Evolutionary conservation across 2,329 filamentous ascomycete genomes (phyloP).

Genomic region (Aspergillus aculeatinus): DNA sequence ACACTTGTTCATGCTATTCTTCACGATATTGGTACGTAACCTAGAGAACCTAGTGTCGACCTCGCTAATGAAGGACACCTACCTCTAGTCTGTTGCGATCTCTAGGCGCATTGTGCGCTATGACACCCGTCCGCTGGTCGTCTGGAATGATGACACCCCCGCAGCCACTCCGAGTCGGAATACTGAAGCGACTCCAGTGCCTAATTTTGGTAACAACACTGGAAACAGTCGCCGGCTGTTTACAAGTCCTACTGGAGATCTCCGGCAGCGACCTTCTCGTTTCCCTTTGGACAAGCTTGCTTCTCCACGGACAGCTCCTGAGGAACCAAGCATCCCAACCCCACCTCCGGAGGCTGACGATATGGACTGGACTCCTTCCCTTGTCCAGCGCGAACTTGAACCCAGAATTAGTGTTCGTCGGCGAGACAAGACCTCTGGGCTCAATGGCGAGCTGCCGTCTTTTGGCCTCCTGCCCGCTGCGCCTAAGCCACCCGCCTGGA

Average conservation of each 20-base stretch:
- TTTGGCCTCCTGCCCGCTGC: conserved; percentile 44
- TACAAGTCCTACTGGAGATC: conserved; percentile 16
- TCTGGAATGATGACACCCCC: conserved; percentile 41
- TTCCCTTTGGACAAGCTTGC: conserved; percentile 46
- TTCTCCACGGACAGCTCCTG: conserved; percentile 23
- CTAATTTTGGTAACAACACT: conserved; percentile 19
- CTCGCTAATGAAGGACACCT: conserved; percentile 20
- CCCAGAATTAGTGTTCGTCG: conserved; percentile 32
- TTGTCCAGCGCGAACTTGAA: conserved; percentile 34
- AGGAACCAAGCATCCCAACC: conserved; percentile 33
- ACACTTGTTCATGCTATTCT: conserved; percentile 42
- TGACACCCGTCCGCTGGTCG: conserved; percentile 43
- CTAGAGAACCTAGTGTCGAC: background rate
- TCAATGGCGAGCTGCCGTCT: conserved; percentile 43
- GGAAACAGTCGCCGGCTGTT: conserved; percentile 14
- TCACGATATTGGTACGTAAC: conserved; percentile 40
- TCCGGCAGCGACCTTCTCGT: conserved; percentile 21
- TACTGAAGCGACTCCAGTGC: conserved; percentile 17
- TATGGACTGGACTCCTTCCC: conserved; percentile 54
- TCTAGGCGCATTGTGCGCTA: conserved; percentile 41
- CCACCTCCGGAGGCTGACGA: conserved; percentile 43
- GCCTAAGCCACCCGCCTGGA: conserved; percentile 42
- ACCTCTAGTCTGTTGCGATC: conserved; percentile 34
- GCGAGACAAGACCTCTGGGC: conserved; percentile 30
- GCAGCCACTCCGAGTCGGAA: conserved; percentile 27